Base-by-base conservation (phyloP, 2,329 filamentous ascomycete genomes). In the Rutstroemia sp. region DNA sequence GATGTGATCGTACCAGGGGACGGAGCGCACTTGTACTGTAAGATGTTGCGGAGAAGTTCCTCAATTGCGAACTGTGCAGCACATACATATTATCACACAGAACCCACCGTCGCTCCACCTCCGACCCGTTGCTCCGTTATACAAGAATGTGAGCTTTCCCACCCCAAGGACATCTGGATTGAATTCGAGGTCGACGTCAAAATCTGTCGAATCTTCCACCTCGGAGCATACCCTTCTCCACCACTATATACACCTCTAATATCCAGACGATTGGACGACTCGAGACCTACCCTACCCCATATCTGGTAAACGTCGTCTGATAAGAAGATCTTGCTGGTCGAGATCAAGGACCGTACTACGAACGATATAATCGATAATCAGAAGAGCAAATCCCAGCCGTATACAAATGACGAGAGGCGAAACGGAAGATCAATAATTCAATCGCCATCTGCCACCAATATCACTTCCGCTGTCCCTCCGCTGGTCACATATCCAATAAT, bases 281-380 rank as follows among this genome's bases (percentile, higher is more conserved):
- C 30, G 30, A 34, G 3, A 34, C 12, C 12, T 34, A 34, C 30
- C 30, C 10, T 14, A 12, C 10, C 30, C 30, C 27, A 10, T 30
- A 30, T 30, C 27, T 12, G 30, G 12, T 34, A 34, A 34, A 34
- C 30, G 30, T 10, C 30, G 9, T 34, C 12, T 9, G 12, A 34
- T 48, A 17, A 48, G n/a, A 34, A 44, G 39, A 42, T 62, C 63
- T 65, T 63, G 63, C 63, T 54, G 63, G 62, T 25, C 62, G 60
- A 62, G 61, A 59, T 61, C 44, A 42, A 54, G 25, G 8, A 12
- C 9, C 30, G 10, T 34, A 12, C 30, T 12, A 34, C 30, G 19
- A 19, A 34, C 14, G 16, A 39, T 19, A 16, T 10, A 16, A 27
- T 27, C 51, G 21, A 48, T 48, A 54, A 23, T 27, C 51, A 48